A percentile compares a stretch with the other conserved stretches of the same genome.
These are phyloP conservation scores for Plasmodium coatneyi DNA, from an alignment of 169 alveolate species.

Conservation along the genomic window DNA sequence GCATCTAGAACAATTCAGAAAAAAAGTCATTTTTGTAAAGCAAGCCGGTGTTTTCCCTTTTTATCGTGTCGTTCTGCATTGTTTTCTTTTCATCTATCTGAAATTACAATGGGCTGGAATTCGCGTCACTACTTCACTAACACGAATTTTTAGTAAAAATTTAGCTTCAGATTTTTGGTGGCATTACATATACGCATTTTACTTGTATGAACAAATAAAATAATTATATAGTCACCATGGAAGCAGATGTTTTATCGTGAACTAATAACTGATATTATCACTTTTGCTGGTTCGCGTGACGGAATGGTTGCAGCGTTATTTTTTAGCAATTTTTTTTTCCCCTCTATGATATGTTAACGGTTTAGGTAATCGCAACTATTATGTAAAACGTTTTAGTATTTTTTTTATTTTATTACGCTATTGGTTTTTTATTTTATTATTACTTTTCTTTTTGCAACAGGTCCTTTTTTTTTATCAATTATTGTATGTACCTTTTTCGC, in stretches of 20 bases:
- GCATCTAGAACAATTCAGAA: not conserved
- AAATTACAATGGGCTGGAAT: not conserved
- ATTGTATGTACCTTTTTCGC: not conserved
- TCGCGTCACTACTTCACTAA: not conserved
- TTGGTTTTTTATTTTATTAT: too few species aligned
- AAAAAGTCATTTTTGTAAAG: not conserved
- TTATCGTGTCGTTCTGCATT: not conserved
- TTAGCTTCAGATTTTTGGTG: not conserved
- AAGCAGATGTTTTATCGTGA: not conserved
- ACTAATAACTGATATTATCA: too few species aligned
- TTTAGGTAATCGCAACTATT: not conserved
- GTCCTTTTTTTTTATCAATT: not conserved
- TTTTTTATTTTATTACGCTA: too few species aligned
- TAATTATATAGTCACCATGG: not conserved
- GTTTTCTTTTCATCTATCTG: not conserved
- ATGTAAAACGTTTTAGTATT: not conserved
- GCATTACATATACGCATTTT: not conserved
- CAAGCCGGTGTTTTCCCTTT: not conserved
- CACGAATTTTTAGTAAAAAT: not conserved
- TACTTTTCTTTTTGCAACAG: not conserved
- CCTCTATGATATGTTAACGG: not conserved
- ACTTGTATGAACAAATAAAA: not conserved
- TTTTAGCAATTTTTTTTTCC: not conserved
- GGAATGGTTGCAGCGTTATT: not conserved
- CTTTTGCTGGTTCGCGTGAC: not conserved